phyloP scores from a whole-genome alignment of 495 filamentous ascomycete genomes.

The Daldinia decipiens region DNA sequence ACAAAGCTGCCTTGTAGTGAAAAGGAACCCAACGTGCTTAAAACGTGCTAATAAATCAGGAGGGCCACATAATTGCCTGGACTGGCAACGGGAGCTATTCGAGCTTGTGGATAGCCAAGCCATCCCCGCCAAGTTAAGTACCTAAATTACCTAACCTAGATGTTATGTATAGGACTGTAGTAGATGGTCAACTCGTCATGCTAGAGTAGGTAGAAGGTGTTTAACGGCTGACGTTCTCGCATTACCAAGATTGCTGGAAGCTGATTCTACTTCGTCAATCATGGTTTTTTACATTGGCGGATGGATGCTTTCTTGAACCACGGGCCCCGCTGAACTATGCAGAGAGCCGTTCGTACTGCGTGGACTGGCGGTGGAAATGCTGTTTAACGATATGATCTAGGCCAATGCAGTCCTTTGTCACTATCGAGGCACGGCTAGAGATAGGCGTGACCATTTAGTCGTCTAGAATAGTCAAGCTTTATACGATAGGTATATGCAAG shows the following conservation, averaged over 20 bases:
- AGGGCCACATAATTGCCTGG: slow-evolving; percentile 17
- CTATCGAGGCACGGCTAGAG: not conserved
- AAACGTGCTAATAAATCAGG: slow-evolving; percentile 26
- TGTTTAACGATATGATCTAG: slow-evolving; percentile 36
- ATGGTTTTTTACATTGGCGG: slow-evolving; percentile 32
- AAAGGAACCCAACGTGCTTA: slow-evolving; percentile 23
- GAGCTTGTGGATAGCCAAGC: not conserved
- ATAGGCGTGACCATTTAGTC: slow-evolving; percentile 4
- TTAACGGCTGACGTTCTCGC: slow-evolving; percentile 22
- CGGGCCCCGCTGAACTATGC: slow-evolving; percentile 38
- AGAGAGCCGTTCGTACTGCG: slow-evolving; percentile 42
- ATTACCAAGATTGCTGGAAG: slow-evolving; percentile 18
- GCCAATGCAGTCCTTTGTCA: slow-evolving; percentile 12
- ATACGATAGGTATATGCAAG: slow-evolving; percentile 1
- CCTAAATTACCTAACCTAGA: slow-evolving; percentile 7
- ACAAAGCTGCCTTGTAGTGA: slow-evolving; percentile 15
- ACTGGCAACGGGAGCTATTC: slow-evolving; percentile 12
- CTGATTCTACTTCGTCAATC: slow-evolving; percentile 13
- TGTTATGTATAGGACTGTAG: slow-evolving; percentile 7
- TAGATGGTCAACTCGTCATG: slow-evolving; percentile 17
- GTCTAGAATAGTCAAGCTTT: slow-evolving; percentile 9
- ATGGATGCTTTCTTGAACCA: slow-evolving; percentile 29
- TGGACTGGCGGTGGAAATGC: slow-evolving; percentile 43
- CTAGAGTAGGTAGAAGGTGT: slow-evolving; percentile 4
- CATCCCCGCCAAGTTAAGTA: not conserved